Evolutionary conservation across 768 basidiomycete species (phyloP).

Genomic region (Paxillus involutus): DNA sequence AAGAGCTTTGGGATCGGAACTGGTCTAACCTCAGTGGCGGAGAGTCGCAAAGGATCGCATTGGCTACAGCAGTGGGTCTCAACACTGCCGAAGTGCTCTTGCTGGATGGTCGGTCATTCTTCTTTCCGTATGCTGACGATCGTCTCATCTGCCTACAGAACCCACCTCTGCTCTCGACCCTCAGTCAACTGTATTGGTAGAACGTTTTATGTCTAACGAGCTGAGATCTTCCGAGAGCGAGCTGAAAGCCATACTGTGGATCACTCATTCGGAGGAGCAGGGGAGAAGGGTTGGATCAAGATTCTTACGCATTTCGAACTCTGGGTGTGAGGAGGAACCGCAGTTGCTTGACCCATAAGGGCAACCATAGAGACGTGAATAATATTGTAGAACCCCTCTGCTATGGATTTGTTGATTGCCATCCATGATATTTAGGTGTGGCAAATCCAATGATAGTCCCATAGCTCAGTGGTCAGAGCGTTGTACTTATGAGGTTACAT

Average conservation of each 20-base stretch:
- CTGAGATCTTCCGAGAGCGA: constrained; percentile 46
- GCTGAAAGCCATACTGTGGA: constrained; percentile 80
- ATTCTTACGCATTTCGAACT: constrained; percentile 49
- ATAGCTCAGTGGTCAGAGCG: constrained; percentile 65
- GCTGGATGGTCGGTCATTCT: constrained; percentile 61
- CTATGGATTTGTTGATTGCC: background rate
- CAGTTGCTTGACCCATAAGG: constrained; percentile 26
- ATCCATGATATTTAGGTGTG: background rate
- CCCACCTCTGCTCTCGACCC: constrained; percentile 88
- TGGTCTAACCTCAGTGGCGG: constrained; percentile 87
- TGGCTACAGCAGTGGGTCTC: constrained; percentile 74
- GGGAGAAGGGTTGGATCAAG: constrained; percentile 71
- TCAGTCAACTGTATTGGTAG: constrained; percentile 62
- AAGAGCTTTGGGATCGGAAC: constrained; percentile 71
- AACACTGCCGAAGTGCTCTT: constrained; percentile 77
- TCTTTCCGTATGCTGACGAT: background rate
- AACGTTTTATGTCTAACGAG: constrained; percentile 55
- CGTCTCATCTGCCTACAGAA: constrained; percentile 46
- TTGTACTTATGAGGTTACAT: constrained; percentile 60
- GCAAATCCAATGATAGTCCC: constrained; percentile 33
- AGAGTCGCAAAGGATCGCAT: constrained; percentile 79
- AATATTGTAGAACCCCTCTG: background rate
- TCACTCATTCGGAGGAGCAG: constrained; percentile 86
- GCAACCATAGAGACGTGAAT: background rate
- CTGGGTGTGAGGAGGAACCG: constrained; percentile 44